These are phyloP conservation scores for Xylaria sp. DNA, from an alignment of 2,329 filamentous ascomycete genomes.

Conservation along the genomic window DNA sequence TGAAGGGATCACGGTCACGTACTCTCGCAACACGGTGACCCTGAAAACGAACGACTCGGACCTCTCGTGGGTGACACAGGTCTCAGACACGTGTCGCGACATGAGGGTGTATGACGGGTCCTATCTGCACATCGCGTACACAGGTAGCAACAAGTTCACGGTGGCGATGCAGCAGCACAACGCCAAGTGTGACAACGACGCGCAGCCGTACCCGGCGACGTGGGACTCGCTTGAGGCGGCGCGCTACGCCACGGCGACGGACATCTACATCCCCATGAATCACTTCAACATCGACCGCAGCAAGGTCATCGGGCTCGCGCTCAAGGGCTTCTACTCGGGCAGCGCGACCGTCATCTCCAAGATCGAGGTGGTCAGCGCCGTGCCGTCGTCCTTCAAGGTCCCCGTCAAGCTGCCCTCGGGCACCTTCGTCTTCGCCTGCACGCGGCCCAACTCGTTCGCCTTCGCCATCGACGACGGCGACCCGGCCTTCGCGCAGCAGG, in stretches of 20 bases:
- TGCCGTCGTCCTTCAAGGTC: constrained; percentile 62
- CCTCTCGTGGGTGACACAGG: constrained; percentile 69
- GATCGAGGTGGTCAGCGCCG: constrained; percentile 68
- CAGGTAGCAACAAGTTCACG: constrained; percentile 70
- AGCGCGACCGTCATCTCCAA: constrained; percentile 62
- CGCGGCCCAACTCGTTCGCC: constrained; percentile 74
- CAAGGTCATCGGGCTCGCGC: constrained; percentile 66
- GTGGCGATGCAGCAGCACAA: constrained; percentile 76
- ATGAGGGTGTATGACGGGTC: constrained; percentile 63
- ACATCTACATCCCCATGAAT: constrained; percentile 73
- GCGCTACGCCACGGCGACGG: constrained; percentile 62
- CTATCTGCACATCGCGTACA: constrained; percentile 73
- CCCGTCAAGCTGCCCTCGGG: constrained; percentile 71
- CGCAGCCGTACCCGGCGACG: constrained; percentile 71
- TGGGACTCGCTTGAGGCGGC: constrained; percentile 74
- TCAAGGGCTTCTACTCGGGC: constrained; percentile 71
- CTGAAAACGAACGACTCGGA: constrained; percentile 69
- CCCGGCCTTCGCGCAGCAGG: constrained; percentile 66
- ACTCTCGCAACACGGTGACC: constrained; percentile 62
- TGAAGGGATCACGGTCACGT: constrained; percentile 60
- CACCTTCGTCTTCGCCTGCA: constrained; percentile 70
- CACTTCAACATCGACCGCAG: constrained; percentile 72
- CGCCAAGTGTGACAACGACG: constrained; percentile 62
- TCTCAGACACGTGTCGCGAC: constrained; percentile 66
- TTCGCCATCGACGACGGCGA: constrained; percentile 78